Base-by-base conservation (phyloP, 2,329 filamentous ascomycete genomes). In the Cercospora sesami region DNA sequence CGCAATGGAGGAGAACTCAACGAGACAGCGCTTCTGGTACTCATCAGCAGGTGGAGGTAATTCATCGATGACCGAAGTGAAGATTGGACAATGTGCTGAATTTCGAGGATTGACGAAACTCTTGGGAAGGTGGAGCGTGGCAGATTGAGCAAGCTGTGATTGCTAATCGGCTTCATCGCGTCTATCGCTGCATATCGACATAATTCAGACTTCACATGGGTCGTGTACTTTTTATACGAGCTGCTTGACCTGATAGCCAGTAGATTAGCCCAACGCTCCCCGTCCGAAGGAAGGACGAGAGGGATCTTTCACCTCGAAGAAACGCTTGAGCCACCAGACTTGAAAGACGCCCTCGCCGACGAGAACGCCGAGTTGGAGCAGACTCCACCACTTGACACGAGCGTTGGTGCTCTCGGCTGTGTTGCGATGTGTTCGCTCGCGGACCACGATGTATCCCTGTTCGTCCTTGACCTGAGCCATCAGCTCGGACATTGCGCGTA, bases 321-420 rank as follows among this genome's bases (percentile, higher is more conserved):
- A 99, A 78, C 95, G 89, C 84, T 96, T 95, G 80, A 99, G 82
- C 94, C 95, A 99, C 94, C 95, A 99, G 73, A 99, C 94, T 84
- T 99, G 95, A 86, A 99, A 99, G 73, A 97, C 84, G 69, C 93
- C 95, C 84, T 98, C 93, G 76, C 91, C 93, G 73, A 96, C 86
- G 71, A 99, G 87, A 61, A 98, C 89, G 66, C 89, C 87, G 72
- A 99, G 89, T 82, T 99, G 94, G 82, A 98, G 98, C 75, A 98
- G 87, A 81, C 95, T 97, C 95, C 95, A 99, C 95, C 95, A 99
- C 86, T 99, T 99, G 80, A 99, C 95, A 73, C 95, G 88, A 75
- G 89, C 87, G 82, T 99, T 99, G 77, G 95, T 99, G 86, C 94
- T 97, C 85, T 99, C 95, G 72, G 95, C 95, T 9, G 95, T 99